These are phyloP conservation scores for Suillus decipiens DNA, from an alignment of 768 basidiomycete genomes.

Conservation along the genomic window DNA sequence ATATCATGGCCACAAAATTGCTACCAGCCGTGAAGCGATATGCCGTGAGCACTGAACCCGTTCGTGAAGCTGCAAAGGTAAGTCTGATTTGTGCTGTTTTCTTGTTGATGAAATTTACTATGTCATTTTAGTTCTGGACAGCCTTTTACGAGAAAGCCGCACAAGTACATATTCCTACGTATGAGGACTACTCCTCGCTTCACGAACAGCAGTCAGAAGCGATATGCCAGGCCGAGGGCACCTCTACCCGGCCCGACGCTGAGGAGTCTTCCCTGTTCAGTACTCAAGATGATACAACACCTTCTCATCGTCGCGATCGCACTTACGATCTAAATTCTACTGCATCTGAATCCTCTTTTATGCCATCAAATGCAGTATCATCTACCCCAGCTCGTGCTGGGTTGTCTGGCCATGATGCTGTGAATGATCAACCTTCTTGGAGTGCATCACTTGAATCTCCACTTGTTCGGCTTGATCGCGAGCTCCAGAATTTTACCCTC, in stretches of 20 bases:
- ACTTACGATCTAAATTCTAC: slow-evolving; percentile 46
- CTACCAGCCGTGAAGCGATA: slow-evolving; percentile 91
- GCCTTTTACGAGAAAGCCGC: slow-evolving; percentile 96
- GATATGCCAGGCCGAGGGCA: slow-evolving; percentile 15
- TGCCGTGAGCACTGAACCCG: slow-evolving; percentile 83
- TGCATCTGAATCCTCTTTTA: slow-evolving; percentile 70
- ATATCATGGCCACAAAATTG: slow-evolving; percentile 75
- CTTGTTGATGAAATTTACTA: not conserved
- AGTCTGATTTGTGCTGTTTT: slow-evolving; percentile 22
- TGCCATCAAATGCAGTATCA: slow-evolving; percentile 70
- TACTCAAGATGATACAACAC: slow-evolving; percentile 13
- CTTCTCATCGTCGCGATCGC: slow-evolving; percentile 15
- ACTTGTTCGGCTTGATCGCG: slow-evolving; percentile 63
- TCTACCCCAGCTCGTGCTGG: slow-evolving; percentile 68
- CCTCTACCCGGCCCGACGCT: slow-evolving; percentile 18
- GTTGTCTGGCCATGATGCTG: slow-evolving; percentile 37
- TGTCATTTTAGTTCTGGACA: slow-evolving; percentile 78
- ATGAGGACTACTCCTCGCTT: slow-evolving; percentile 63
- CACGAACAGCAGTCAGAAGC: slow-evolving; percentile 50
- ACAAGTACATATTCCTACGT: slow-evolving; percentile 77
- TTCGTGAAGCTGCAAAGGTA: slow-evolving; percentile 89
- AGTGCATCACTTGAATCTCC: slow-evolving; percentile 75
- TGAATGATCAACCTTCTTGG: slow-evolving; percentile 64
- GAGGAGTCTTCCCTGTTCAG: slow-evolving; percentile 16
- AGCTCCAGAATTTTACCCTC: slow-evolving; percentile 54